Evolutionary conservation across 768 basidiomycete genomes (phyloP), one percentile per base, ranked within the genome.

Genomic region (Agrocybe praecox): DNA sequence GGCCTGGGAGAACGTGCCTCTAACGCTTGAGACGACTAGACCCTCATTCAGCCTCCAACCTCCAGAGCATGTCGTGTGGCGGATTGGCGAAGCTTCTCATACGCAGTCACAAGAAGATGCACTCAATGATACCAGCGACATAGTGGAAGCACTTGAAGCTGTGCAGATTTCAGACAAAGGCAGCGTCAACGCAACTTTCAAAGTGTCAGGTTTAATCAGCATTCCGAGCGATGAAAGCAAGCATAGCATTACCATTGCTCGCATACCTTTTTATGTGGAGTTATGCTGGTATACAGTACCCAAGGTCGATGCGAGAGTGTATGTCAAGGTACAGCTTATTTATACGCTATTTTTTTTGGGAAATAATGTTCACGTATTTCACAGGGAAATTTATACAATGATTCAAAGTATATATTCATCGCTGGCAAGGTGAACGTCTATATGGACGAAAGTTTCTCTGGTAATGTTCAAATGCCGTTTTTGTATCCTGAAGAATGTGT

Each of bases 361-460:
- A n/a, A 21, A 50, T 3, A 12, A n/a, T 50, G 10, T 19, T 36
- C 18, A 19, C 42, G 12, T 42, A 52, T 29, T 36, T 19, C 6
- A n/a, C n/a, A n/a, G n/a, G n/a, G n/a, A n/a, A n/a, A n/a, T n/a
- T n/a, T n/a, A n/a, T n/a, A n/a, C n/a, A n/a, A n/a, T n/a, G n/a
- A n/a, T n/a, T 80, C 80, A 8, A 75, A 80, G 12, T 56, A 56
- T n/a, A n/a, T 24, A 2, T 56, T 49, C 19, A 43, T 56, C 22
- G 40, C 48, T 21, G 83, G 83, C 0, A 55, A 65, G 0, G 76
- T 77, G 0, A 79, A 74, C 55, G 72, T 83, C 0, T 84, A 81
- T 61, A 70, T 84, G 40, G 80, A 85, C 64, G 79, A 79, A 19
- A 76, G 75, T 55, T 83, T 80, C 58, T 75, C 82, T 3, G 67